A percentile compares a stretch with the other conserved stretches of the same genome.
These are phyloP conservation scores for Hemileccinum impolitum DNA, from an alignment of 768 basidiomycete genomes.

Conservation along the genomic window DNA sequence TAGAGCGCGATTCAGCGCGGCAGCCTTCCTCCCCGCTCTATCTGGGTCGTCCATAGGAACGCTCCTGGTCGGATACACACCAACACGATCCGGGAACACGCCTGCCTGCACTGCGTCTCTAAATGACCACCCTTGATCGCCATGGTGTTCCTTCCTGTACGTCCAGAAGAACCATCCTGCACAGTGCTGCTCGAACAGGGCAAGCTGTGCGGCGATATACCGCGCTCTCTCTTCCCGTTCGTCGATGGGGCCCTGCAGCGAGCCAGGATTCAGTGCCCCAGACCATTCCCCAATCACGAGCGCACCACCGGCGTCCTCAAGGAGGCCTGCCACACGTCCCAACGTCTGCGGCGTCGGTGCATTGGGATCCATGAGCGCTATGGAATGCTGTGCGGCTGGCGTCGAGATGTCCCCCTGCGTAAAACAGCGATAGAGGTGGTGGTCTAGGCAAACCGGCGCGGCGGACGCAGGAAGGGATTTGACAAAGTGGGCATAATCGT, in stretches of 20 bases:
- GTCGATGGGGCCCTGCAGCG: conserved; percentile 45
- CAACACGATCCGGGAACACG: conserved; percentile 56
- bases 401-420: conserved; percentile 54
- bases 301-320: conserved; percentile 41
- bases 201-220: conserved; percentile 64
- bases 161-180: conserved; percentile 87
- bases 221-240: conserved; percentile 40
- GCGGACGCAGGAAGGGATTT: conserved; percentile 29
- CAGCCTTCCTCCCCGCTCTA: conserved; percentile 27
- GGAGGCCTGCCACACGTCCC: conserved; percentile 34
- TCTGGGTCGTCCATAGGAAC: conserved; percentile 17
- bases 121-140: conserved; percentile 75
- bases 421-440: conserved; percentile 84
- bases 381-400: conserved; percentile 52
- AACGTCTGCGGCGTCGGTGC: conserved; percentile 41
- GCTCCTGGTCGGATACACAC: conserved; percentile 33
- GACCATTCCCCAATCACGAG: conserved; percentile 80
- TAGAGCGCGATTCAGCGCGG: conserved; percentile 29
- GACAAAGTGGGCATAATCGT: conserved; percentile 59
- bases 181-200: conserved; percentile 57
- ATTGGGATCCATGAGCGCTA: conserved; percentile 40
- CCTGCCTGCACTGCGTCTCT: conserved; percentile 60
- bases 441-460: conserved; percentile 62
- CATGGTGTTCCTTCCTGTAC: conserved; percentile 61
- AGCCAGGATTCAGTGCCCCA: conserved; percentile 66